phyloP scores from a whole-genome alignment of 768 basidiomycete genomes.

The Neoboletus brunneissimus region DNA sequence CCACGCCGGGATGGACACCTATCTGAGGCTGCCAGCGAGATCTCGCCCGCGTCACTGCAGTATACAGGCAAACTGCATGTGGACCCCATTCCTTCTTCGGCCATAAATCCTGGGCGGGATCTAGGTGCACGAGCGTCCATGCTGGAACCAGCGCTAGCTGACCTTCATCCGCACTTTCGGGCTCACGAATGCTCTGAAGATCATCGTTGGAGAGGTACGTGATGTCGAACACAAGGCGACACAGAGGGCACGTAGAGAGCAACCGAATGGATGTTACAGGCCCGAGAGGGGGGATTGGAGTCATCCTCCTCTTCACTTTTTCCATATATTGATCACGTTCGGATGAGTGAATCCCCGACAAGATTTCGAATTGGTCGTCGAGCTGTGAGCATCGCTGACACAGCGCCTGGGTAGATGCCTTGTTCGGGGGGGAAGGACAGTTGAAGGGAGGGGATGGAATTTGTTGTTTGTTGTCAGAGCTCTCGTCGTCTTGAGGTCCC shows the following conservation, averaged over 20 bases:
- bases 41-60: neutral
- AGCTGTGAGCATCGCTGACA: neutral
- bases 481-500: neutral
- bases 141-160: neutral
- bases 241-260: neutral
- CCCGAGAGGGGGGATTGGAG: neutral
- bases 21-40: constrained; percentile 5
- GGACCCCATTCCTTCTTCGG: neutral
- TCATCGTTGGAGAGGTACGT: neutral
- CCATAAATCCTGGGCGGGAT: neutral
- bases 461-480: neutral
- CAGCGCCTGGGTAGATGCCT: neutral
- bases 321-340: neutral
- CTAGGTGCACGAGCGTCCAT: constrained; percentile 2
- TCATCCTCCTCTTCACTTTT: neutral
- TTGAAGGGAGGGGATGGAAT: neutral
- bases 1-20: neutral
- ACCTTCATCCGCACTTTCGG: neutral
- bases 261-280: neutral
- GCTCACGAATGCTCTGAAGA: neutral
- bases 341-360: neutral
- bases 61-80: neutral
- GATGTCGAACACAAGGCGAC: neutral
- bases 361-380: neutral
- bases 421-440: neutral